Evolutionary conservation across 805 yeast genomes (phyloP), one percentile per base, ranked within the genome.

Genomic region (Metschnikowia proteae): DNA sequence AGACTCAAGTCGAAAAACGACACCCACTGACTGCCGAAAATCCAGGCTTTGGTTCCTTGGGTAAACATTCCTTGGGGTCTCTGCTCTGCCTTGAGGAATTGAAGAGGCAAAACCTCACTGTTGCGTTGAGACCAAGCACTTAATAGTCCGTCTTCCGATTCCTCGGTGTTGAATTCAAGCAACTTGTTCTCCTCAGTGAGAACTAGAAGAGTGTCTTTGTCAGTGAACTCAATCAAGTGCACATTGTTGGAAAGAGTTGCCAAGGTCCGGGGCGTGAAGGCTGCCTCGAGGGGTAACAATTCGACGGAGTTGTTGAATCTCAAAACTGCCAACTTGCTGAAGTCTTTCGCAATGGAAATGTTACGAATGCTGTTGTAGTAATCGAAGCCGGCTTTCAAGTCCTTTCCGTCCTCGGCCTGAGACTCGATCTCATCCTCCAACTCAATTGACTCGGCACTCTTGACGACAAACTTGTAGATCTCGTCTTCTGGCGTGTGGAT

Each of bases 11-110:
- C 92, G 43, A 92, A 76, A 63, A 79, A 86, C 3, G 85, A 79
- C 11, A 91, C 56, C 96, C 96, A 92, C 45, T 79, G 79, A 22
- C 86, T 75, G 1, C 97, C 96, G 80, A 88, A 90, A n/a, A 89
- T 67, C 97, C 97, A 92, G 11, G 86, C 69, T 48, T 80, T 74
- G 31, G 68, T 59, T 7, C 63, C 64, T 45, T 81, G 82, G 11
- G 64, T 60, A 60, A 86, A 88, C 9, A 87, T 65, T 26, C 96
- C 97, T 50, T 80, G 75, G 47, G 95, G 83, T 57, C 84, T 82
- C 49, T 86, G 92, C 13, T 77, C 78, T 46, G 79, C 70, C 39
- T 49, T 52, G 13, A 75, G 61, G 52, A 86, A 82, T 52, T 81
- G 81, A 33, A 71, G 71, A 1, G 98, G 97, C 54, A 90, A 66